Evolutionary conservation across 108 stramenopile genomes (phyloP).

Genomic region (Fragilaria radians): DNA sequence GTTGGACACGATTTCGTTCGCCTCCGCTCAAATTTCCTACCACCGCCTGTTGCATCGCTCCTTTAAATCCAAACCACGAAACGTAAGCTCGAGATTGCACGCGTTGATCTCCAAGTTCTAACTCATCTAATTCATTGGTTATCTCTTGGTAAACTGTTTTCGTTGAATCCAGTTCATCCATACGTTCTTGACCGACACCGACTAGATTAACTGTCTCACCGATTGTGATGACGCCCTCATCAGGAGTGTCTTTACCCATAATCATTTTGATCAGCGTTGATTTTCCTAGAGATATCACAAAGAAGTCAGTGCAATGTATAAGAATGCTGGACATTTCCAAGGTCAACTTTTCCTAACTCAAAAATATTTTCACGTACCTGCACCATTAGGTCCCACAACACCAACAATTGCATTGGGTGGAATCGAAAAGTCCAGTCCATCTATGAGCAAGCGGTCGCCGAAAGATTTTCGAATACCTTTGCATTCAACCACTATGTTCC

Average conservation of each 20-base stretch:
- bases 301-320: neutral
- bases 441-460: conserved; percentile 76
- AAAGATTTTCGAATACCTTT: conserved; percentile 64
- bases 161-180: conserved; percentile 75
- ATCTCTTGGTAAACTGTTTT: conserved; percentile 92
- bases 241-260: conserved; percentile 72
- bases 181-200: conserved; percentile 89
- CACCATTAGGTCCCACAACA: conserved; percentile 80
- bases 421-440: conserved; percentile 78
- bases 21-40: conserved; percentile 87
- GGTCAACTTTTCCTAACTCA: neutral
- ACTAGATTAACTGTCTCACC: conserved; percentile 88
- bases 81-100: conserved; percentile 85
- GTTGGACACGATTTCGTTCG: conserved; percentile 88
- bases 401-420: conserved; percentile 90
- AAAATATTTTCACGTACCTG: neutral
- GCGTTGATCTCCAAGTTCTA: conserved; percentile 73
- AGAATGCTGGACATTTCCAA: neutral
- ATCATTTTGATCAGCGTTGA: conserved; percentile 89
- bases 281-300: conserved; percentile 39
- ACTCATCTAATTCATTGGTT: conserved; percentile 69
- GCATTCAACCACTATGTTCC: conserved; percentile 82
- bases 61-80: conserved; percentile 90
- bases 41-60: conserved; percentile 75
- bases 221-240: conserved; percentile 68